Evolutionary conservation across 164 flowering plant species (phyloP).

Genomic region (Dillenia turbinata): DNA sequence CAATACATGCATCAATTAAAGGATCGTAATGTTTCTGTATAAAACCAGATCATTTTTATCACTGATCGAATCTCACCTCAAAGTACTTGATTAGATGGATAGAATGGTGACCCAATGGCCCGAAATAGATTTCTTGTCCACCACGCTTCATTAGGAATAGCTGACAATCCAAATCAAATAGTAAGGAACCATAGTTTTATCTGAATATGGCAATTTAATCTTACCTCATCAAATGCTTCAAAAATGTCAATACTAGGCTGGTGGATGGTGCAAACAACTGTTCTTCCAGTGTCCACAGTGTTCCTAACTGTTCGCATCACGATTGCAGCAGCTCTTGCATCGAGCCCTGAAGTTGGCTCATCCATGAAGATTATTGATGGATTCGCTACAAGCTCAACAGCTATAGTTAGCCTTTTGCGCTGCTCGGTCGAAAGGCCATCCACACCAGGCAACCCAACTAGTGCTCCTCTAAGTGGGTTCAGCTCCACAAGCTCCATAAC

Average conservation of each 20-base stretch:
- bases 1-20: no score
- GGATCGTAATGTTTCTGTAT: no score
- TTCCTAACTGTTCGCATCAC: slow-evolving; percentile 33
- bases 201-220: no score
- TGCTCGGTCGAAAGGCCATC: slow-evolving; percentile 38
- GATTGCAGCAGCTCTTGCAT: slow-evolving; percentile 37
- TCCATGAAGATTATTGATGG: slow-evolving; percentile 37
- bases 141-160: background rate
- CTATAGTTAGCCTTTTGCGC: slow-evolving; percentile 30
- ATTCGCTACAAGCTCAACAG: slow-evolving; percentile 34
- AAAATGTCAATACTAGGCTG: slow-evolving; percentile 36
- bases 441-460: slow-evolving; percentile 34
- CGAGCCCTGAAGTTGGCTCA: slow-evolving; percentile 38
- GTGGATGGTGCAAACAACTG: slow-evolving; percentile 37
- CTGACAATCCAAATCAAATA: no score
- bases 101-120: background rate
- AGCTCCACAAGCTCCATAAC: slow-evolving; percentile 35
- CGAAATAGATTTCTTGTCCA: slow-evolving; percentile 9
- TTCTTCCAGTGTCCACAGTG: slow-evolving; percentile 31
- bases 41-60: no score
- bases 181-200: no score
- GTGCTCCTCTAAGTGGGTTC: slow-evolving; percentile 23
- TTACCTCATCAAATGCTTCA: slow-evolving; percentile 34
- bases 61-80: background rate
- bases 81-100: slow-evolving; percentile 3